phyloP scores from a whole-genome alignment of 2,329 filamentous ascomycete genomes.

The Chaetomiaceae sp. region DNA sequence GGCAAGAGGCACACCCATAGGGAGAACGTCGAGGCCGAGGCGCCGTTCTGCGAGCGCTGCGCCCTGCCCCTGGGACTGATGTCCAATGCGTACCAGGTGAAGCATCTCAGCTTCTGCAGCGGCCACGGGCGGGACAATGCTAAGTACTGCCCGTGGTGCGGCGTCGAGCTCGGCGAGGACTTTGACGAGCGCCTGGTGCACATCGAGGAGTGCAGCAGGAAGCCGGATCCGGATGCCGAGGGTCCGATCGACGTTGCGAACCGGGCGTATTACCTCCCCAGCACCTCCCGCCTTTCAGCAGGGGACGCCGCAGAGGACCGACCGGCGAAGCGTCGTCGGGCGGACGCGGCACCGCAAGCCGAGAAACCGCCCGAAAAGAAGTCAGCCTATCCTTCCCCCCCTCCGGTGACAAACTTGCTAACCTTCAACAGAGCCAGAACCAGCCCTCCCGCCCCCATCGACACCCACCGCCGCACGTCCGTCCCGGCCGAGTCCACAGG shows the following conservation, averaged over 20 bases:
- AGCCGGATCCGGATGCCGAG: neutral
- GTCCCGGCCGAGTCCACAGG: neutral
- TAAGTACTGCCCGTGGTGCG: conserved; percentile 20
- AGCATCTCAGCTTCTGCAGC: conserved; percentile 15
- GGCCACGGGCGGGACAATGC: conserved; percentile 5
- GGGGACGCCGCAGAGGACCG: neutral
- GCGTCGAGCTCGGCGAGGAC: neutral
- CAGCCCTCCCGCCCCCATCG: neutral
- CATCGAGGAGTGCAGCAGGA: neutral
- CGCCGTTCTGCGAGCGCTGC: conserved; percentile 17
- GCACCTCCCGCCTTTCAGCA: neutral
- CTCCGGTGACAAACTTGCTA: neutral
- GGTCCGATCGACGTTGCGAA: conserved; percentile 5
- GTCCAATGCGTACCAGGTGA: conserved; percentile 5
- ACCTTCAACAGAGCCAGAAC: neutral
- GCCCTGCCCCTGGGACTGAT: conserved; percentile 9
- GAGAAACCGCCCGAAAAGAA: neutral
- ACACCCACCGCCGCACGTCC: neutral
- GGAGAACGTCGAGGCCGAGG: neutral
- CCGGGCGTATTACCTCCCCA: neutral
- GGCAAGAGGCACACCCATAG: neutral
- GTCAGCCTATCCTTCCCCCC: neutral
- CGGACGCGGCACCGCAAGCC: neutral
- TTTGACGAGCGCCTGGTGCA: neutral
- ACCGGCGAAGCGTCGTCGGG: neutral